Percentiles rank a stretch among this genome's conserved stretches.
Conservation (phyloP, 2,329 filamentous ascomycete genomes). For the Aspergillus ruber region DNA sequence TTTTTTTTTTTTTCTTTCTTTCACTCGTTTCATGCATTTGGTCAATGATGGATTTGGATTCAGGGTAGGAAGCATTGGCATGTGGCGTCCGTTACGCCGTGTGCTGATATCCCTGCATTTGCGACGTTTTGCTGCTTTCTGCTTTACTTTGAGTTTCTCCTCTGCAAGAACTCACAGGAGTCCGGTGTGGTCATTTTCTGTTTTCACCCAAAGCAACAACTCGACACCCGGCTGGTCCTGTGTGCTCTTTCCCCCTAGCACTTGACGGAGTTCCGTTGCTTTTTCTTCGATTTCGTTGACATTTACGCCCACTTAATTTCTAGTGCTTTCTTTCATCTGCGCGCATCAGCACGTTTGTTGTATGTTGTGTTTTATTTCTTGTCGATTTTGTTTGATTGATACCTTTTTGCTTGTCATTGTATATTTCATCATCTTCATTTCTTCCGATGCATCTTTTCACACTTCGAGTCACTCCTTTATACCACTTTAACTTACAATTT, state of each 20-base stretch:
- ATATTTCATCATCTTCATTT: constrained; percentile 9
- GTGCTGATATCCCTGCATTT: too few relatives aligned
- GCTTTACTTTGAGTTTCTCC: constrained; percentile 10
- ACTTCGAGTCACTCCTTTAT: constrained; percentile 10
- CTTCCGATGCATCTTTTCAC: constrained; percentile 4
- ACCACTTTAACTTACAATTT: constrained; percentile 9
- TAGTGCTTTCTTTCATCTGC: constrained; percentile 23
- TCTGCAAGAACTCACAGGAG: constrained; percentile 37
- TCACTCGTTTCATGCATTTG: constrained; percentile 33
- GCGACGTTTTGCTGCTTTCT: constrained; percentile 16
- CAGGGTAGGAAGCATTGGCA: constrained; percentile 24
- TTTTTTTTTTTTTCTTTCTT: constrained; percentile 19
- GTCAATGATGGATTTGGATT: constrained; percentile 29
- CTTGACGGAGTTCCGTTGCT: constrained; percentile 30
- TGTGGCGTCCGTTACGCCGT: constrained; percentile 18
- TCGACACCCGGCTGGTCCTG: constrained; percentile 44
- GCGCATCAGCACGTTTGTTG: constrained; percentile 31
- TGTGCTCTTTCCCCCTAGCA: constrained; percentile 36
- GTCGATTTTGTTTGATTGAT: constrained; percentile 24
- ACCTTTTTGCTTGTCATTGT: constrained; percentile 26
- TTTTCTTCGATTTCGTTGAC: constrained; percentile 3
- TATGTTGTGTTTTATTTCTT: constrained; percentile 24
- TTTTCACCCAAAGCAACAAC: constrained; percentile 30
- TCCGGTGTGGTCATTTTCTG: constrained; percentile 39
- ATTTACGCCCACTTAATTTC: constrained; percentile 16